Base-by-base conservation (phyloP, 106 monocot species). In the Hemerocallis citrina region DNA sequence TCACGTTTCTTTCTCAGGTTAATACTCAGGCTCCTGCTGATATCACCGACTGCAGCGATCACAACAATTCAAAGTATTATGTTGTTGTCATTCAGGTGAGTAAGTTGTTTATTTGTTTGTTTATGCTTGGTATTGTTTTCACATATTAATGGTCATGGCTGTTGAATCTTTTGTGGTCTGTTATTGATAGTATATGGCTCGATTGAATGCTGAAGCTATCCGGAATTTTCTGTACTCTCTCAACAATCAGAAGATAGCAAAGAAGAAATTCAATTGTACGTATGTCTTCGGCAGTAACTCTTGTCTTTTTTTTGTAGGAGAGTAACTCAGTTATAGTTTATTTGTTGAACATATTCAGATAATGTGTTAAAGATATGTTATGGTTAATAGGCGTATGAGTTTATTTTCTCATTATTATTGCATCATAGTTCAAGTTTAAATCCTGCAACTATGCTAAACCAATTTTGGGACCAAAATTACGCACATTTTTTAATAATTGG, bases 231-330 rank as follows among this genome's bases (percentile, higher is more conserved):
- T 98, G 17, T 98, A 92, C 59, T 24, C 78, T 7, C 82, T 98
- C 48, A 98, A 92, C 38, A 69, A 80, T 64, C 66, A 75, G 67
- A 79, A 80, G 77, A 80, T 92, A 60, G 68, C 98, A 44, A 98
- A 98, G 73, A 98, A 98, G 82, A 84, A 64, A 80, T 92, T 98
- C 68, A 98, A 98, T 57, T 55, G 98, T 98, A 40, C 74, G 96
- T 84, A 71, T 66, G 21, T 41, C 24, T 48, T 45, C 5, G 10
- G 3, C 24, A 29, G 34, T 25, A 25, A 19, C 49, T 63, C n/a
- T 63, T 14, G 27, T 50, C 56, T 48, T 49, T 8, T n/a, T n/a
- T n/a, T n/a, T n/a, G n/a, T n/a, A n/a, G n/a, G n/a, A n/a, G n/a
- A n/a, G n/a, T n/a, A n/a, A n/a, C n/a, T n/a, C n/a, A 11, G 30